Base-by-base conservation (phyloP, 306 rosid genomes). In the Carpinus viminea region DNA sequence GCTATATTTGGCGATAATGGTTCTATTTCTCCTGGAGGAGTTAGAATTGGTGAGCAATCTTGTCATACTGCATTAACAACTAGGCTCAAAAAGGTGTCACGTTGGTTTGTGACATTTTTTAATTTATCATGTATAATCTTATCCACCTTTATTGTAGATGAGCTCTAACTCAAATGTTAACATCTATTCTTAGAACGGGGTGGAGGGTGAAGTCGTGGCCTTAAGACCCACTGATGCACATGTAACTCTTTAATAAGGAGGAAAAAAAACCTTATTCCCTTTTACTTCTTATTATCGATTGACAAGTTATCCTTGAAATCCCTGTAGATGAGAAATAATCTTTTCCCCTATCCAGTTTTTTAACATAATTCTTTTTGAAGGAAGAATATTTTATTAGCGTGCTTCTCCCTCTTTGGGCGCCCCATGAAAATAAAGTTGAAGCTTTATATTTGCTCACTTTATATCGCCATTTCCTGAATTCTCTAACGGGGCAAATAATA, bases 21-120 rank as follows among this genome's bases (percentile, higher is more conserved):
- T 74, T 89, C 92, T 9, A 83, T 90, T 73, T 94, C 86, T 47
- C 85, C 87, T 6, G 93, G 94, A 68, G 97, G 98, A 47, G 94
- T 89, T 73, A 89, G 98, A 83, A 86, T 94, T 34, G 97, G 96
- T 92, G 76, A 86, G 98, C 82, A 68, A 45, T 71, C 73, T 65
- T 62, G 26, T 66, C 31, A 41, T 66, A 41, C 18, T 66, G 20
- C 20, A 64, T 64, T 31, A 18, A 18, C 24, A 38, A 38, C 51
- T 66, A 17, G 51, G 72, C 72, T 66, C 13, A 38, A 46, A 66
- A 41, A 41, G 2, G 13, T 41, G 26, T 68, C 8, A 18, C 10
- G 28, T 66, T 41, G 20, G 21, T 36, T 38, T 17, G 21, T 10
- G 26, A 1, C 15, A 18, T 8, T 28, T 41, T 66, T 38, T 38